Evolutionary conservation across 441 rosid species (phyloP), one percentile per base, ranked within the genome.

Genomic region (Aleurites moluccanus): DNA sequence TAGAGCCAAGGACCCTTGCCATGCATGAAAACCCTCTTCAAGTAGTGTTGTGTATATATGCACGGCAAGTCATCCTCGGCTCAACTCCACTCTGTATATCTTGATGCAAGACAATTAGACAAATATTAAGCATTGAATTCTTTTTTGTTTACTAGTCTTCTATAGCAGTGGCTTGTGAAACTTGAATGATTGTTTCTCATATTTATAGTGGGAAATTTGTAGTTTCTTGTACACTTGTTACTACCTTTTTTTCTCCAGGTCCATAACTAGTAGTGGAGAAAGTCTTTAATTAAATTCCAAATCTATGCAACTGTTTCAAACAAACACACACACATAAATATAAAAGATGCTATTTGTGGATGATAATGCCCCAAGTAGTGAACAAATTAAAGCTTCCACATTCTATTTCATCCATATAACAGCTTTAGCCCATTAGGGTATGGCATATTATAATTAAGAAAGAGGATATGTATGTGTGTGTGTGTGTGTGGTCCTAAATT

Each of bases 11-110:
- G 40, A 70, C 10, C 11, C 64, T 57, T 56, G 73, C 73, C 73
- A 25, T 21, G 11, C 73, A 25, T 21, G 11, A n/a, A 33, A 49
- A 67, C 25, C 15, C 23, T 13, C 33, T n/a, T 23, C 28, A 15
- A 10, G 2, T 13, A 3, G 13, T 0, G 18, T 3, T 50, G 16
- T 8, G 10, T 56, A 9, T 10, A 21, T 10, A 25, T 3, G 8
- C 28, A 56, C 66, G 74, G 74, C 74, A 71, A 71, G 66, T 42
- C 74, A 59, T 71, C 74, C 56, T 59, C 59, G 74, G 74, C 74
- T 71, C 66, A 42, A 27, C 14, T 27, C 40, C 66, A 40, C 66
- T 57, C 56, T 71, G 55, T 59, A 71, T 71, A 53, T 44, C 65
- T 57, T 71, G 38, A 56, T 70, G 73, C 61, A 10, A 69, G 30